Evolutionary conservation across 2,329 filamentous ascomycete genomes (phyloP), one percentile per base, ranked within the genome.

Genomic region (Purpureocillium lavendulum): DNA sequence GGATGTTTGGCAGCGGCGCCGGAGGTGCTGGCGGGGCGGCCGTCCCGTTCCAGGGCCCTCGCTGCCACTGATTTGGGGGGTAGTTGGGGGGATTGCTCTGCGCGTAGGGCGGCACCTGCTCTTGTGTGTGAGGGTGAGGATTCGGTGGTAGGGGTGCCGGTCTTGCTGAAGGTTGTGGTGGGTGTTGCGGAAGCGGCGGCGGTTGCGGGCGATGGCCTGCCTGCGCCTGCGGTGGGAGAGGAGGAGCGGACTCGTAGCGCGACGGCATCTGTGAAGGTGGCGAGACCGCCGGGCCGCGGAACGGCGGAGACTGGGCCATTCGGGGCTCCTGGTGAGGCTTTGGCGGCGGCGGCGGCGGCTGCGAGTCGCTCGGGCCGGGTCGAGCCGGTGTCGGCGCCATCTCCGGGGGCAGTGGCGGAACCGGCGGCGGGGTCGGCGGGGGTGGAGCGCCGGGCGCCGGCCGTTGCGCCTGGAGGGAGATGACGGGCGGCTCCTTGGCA

Each of bases 401-500:
- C 51, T 83, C 80, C 18, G 78, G 77, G 8, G 84, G 85, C 14
- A 84, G 67, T 39, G 84, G 84, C 43, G 84, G 84, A n/a, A 84
- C 61, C 11, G 82, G 80, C 26, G 84, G 83, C 36, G 80, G 78
- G 41, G 69, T 65, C 21, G 55, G 65, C 35, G 56, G 45, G 14
- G 50, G 45, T 40, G 46, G 48, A 28, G 48, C 29, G 14, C 35
- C 40, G 18, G 60, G 58, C 16, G 61, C 57, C n/a, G 62, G 53
- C 12, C 59, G 60, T 33, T 70, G 67, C 52, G 73, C 71, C 47
- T 80, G 80, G 49, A 80, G 81, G 28, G 88, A 80, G 44, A 92
- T 80, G 4, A 97, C 86, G 0, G 92, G 92, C 8, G 92, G 92
- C 54, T 98, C 92, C 62, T 94, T 94, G 30, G 88, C 83, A 57